Base-by-base conservation (phyloP, 176 grass and related monocot genomes). In the Rhynchospora tenuis region DNA sequence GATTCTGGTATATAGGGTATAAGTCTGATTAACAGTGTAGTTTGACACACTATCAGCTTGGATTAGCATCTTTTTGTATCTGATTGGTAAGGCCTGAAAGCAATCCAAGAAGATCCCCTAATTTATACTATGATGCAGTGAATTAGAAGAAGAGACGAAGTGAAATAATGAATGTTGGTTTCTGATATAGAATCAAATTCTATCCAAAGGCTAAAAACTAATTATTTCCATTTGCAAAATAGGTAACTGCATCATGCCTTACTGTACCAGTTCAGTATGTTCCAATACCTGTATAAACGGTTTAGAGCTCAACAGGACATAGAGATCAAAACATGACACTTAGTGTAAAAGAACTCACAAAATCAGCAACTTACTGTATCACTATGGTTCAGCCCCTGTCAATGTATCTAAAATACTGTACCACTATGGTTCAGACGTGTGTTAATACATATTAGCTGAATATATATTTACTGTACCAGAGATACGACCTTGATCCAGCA, bases 401-500 rank as follows among this genome's bases (percentile, higher is more conserved):
- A n/a, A n/a, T n/a, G n/a, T n/a, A n/a, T n/a, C n/a, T n/a, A n/a
- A n/a, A n/a, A n/a, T 8, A 1, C 4, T 14, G 15, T 10, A 72
- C 7, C 16, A 1, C 43, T 72, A 22, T 9, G n/a, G 81, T 46
- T 14, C 26, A 47, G 47, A 14, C 31, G 22, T 26, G 13, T 77
- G 27, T 68, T 11, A 38, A 24, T 10, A 44, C 31, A 44, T 71
- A 14, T 9, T n/a, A 73, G 44, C 44, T 73, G 44, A 73, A 70
- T 14, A 13, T 73, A 1, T 85, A 14, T 77, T 66, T 3, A 73
- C 66, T 28, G 61, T 89, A 63, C 31, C 89, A 99, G 97, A 91
- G 93, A 86, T 96, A 96, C 50, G 97, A 99, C 83, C 86, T 93
- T 61, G 97, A 99, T 88, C 97, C 93, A 56, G 97, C 93, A 59